phyloP scores from a whole-genome alignment of 805 yeast genomes.

The Cyberlindnera galapagoensis region DNA sequence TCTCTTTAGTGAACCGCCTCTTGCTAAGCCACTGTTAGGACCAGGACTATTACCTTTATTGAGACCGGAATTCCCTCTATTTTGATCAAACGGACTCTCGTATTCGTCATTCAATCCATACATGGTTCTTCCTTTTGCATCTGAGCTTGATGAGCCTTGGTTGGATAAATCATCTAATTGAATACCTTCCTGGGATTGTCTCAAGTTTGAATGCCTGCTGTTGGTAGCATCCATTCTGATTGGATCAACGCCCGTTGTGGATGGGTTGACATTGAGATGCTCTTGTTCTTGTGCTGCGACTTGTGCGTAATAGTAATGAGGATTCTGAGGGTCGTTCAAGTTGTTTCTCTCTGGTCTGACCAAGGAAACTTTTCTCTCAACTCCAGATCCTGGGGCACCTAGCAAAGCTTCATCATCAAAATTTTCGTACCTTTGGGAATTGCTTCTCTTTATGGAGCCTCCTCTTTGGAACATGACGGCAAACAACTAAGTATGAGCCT shows the following conservation, averaged over 20 bases:
- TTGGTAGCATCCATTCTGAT: slow-evolving; percentile 17
- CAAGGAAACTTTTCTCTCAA: slow-evolving; percentile 53
- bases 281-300: slow-evolving; percentile 60
- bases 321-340: slow-evolving; percentile 57
- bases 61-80: slow-evolving; percentile 5
- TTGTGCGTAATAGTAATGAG: slow-evolving; percentile 72
- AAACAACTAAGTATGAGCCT: too few species aligned
- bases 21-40: slow-evolving; percentile 2
- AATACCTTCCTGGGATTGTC: slow-evolving; percentile 15
- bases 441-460: slow-evolving; percentile 19
- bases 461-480: slow-evolving; percentile 24
- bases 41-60: not conserved
- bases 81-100: slow-evolving; percentile 20
- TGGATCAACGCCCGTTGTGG: slow-evolving; percentile 69
- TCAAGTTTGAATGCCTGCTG: slow-evolving; percentile 10
- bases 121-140: slow-evolving; percentile 39
- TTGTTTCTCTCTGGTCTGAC: slow-evolving; percentile 81
- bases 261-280: slow-evolving; percentile 59
- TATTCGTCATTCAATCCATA: slow-evolving; percentile 60
- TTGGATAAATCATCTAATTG: slow-evolving; percentile 17
- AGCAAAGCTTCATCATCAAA: slow-evolving; percentile 31
- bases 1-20: slow-evolving; percentile 2
- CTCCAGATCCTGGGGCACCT: slow-evolving; percentile 17
- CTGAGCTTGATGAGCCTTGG: slow-evolving; percentile 4
- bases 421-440: slow-evolving; percentile 17